Evolutionary conservation across 192 early-diverging fungal genomes (phyloP), one percentile per base, ranked within the genome.

Genomic region (Umbelopsis ramanniana): DNA sequence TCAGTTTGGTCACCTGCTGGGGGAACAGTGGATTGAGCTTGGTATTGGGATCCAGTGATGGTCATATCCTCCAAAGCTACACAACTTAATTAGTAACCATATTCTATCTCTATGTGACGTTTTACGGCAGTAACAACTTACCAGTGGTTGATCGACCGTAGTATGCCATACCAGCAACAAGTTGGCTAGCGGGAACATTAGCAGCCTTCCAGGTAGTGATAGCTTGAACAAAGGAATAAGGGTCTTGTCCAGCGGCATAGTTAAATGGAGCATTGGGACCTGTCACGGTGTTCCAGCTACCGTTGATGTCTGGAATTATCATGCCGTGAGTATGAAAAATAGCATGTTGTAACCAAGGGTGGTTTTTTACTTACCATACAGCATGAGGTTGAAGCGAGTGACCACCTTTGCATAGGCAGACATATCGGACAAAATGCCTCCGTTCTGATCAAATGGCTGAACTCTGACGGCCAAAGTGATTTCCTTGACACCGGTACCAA

Each of bases 361-460:
- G 12, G 2, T 2, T 2, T 29, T 33, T 26, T 35, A 15, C 67
- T 68, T 22, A 68, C 45, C 90, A 73, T 93, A 92, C 21, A 84
- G 81, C 89, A 93, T 91, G 38, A 92, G 63, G 40, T 91, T 90
- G 70, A 93, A 81, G 23, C 83, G 84, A 76, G 89, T 84, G n/a
- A 93, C 80, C 21, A 82, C 74, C 29, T 74, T 74, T 17, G 83
- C 85, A 78, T 87, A 92, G 9, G 66, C 88, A 26, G 85, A 85
- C 4, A 91, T 84, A 38, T 91, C 84, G 8, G 72, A 37, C 53
- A 91, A 68, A 11, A 81, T 76, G 0, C 88, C 86, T 10, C 70
- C 55, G 9, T 83, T 72, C 5, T 80, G 83, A 37, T 88, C 85
- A 71, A 91, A 90, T 0, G 90, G 86, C 38, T 85, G 80, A 67